Evolutionary conservation across 345 rosid genomes (phyloP).

Genomic region (Acer campestre): DNA sequence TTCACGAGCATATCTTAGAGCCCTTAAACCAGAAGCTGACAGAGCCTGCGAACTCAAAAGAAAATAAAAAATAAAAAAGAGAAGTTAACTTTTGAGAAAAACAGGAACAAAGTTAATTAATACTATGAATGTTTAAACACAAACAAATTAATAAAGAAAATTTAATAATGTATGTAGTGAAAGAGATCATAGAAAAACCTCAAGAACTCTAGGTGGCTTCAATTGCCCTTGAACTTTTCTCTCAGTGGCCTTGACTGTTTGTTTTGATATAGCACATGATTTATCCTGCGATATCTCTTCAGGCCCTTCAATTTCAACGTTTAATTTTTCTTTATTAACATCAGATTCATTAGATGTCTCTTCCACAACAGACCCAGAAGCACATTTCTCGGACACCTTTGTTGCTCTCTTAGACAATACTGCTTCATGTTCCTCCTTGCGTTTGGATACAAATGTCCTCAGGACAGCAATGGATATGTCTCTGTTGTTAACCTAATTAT

Average conservation of each 20-base stretch:
- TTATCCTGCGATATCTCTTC: conserved; percentile 47
- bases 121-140: neutral
- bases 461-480: conserved; percentile 90
- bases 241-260: conserved; percentile 43
- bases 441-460: conserved; percentile 70
- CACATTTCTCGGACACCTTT: conserved; percentile 42
- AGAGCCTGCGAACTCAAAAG: conserved; percentile 59
- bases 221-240: conserved; percentile 56
- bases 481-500: conserved; percentile 82
- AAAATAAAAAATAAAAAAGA: neutral
- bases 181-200: conserved; percentile 50
- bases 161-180: conserved; percentile 4
- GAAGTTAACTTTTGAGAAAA: conserved; percentile 21
- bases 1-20: conserved; percentile 93
- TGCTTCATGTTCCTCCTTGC: conserved; percentile 71
- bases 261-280: conserved; percentile 41
- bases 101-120: conserved; percentile 3
- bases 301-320: conserved; percentile 42
- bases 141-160: conserved; percentile 3
- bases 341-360: conserved; percentile 36
- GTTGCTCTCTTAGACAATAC: conserved; percentile 52
- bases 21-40: conserved; percentile 96
- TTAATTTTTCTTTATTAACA: conserved; percentile 37
- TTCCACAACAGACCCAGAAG: conserved; percentile 33
- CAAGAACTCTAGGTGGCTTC: conserved; percentile 87